Conservation (phyloP, 345 rosid species). For the Populus ilicifolia region DNA sequence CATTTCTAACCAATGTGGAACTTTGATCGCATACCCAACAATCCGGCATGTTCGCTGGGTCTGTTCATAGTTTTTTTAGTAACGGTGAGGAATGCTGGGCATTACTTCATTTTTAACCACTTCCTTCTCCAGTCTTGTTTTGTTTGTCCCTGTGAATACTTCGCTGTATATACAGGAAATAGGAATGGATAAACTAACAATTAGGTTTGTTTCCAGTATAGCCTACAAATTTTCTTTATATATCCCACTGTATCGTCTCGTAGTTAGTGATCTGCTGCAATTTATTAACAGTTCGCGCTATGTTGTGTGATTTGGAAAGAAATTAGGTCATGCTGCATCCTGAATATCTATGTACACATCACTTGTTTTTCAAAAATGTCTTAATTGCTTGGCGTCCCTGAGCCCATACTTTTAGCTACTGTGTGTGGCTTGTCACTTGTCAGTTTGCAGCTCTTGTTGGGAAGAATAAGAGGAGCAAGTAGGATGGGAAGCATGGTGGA, state of each 20-base stretch:
- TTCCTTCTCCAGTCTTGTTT: background rate
- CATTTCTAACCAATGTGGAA: too few species aligned
- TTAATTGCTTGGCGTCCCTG: background rate
- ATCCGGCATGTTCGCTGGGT: constrained; percentile 88
- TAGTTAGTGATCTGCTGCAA: background rate
- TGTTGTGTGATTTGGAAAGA: background rate
- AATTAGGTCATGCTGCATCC: background rate
- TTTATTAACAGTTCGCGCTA: background rate
- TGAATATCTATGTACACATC: too few species aligned
- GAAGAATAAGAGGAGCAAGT: too few species aligned
- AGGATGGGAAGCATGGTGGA: too few species aligned
- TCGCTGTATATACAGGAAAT: background rate
- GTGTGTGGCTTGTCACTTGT: background rate
- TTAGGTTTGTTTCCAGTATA: background rate
- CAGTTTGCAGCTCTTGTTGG: background rate
- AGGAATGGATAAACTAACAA: background rate
- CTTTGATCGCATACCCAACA: too few species aligned
- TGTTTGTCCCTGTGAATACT: background rate
- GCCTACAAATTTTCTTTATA: background rate
- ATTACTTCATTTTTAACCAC: background rate
- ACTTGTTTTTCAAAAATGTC: too few species aligned
- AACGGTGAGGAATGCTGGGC: constrained; percentile 49
- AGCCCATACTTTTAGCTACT: background rate
- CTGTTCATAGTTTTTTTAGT: constrained; percentile 42
- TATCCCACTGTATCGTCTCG: too few species aligned